Conservation (phyloP, 768 basidiomycete species). For the Dioszegia crocea region DNA sequence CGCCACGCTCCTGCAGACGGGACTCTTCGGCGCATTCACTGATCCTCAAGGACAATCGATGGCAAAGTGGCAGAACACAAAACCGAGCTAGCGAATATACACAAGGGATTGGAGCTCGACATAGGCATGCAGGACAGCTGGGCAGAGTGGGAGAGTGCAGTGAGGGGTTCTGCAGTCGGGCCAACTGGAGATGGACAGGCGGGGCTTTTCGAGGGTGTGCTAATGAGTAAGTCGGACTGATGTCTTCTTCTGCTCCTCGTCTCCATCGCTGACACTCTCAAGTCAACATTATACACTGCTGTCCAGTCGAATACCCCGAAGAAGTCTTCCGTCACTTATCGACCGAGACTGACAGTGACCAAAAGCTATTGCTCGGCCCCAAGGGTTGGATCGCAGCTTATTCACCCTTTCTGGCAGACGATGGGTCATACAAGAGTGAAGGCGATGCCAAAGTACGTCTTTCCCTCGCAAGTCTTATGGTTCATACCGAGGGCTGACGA, state of each 20-base stretch:
- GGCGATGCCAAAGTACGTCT: conserved; percentile 27
- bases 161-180: neutral
- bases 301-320: conserved; percentile 18
- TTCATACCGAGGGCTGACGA: neutral
- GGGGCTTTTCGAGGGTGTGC: conserved; percentile 11
- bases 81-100: conserved; percentile 8
- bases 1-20: no score
- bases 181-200: neutral
- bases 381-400: conserved; percentile 31
- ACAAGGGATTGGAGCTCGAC: conserved; percentile 15
- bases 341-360: neutral
- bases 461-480: neutral
- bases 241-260: no score
- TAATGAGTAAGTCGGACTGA: no score
- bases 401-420: conserved; percentile 27
- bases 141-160: conserved; percentile 2
- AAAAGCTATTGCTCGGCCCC: conserved; percentile 6
- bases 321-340: conserved; percentile 30
- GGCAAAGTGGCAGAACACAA: neutral
- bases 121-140: conserved; percentile 20
- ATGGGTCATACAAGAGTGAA: conserved; percentile 23
- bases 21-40: no score
- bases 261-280: no score
- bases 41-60: neutral
- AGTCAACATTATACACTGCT: conserved; percentile 39